Conservation (phyloP, 2,329 filamentous ascomycete genomes). For the Ceratocystiopsis minuta region DNA sequence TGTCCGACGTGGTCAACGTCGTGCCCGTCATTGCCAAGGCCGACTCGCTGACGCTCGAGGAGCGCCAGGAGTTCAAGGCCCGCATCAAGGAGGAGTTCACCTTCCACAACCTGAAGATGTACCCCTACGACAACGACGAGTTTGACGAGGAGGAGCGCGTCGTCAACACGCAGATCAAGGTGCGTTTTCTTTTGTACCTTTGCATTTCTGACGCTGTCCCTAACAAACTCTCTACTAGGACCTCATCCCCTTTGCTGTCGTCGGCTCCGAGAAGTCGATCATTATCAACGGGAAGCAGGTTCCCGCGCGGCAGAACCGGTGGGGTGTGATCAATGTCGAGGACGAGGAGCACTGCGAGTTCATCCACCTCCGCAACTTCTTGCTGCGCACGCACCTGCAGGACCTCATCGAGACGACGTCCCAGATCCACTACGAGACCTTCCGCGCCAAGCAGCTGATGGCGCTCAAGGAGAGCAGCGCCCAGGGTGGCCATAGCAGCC, state of each 20-base stretch:
- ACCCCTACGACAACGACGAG: conserved; percentile 98
- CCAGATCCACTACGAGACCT: conserved; percentile 99
- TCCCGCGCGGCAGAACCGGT: conserved; percentile 93
- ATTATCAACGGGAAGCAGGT: conserved; percentile 96
- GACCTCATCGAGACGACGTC: conserved; percentile 98
- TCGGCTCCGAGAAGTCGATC: conserved; percentile 95
- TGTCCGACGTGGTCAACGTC: conserved; percentile 97
- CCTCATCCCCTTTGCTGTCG: conserved; percentile 91
- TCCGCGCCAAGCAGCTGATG: conserved; percentile 96
- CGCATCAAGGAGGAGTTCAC: conserved; percentile 98
- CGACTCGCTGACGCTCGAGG: conserved; percentile 87
- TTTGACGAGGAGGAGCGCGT: conserved; percentile 91
- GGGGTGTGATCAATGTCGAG: conserved; percentile 98
- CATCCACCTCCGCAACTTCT: conserved; percentile 93
- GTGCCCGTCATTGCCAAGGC: conserved; percentile 98
- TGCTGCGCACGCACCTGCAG: conserved; percentile 94
- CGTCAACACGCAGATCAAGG: conserved; percentile 93
- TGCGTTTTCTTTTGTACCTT: conserved; percentile 22
- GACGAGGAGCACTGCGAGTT: conserved; percentile 99
- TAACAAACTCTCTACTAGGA: conserved; percentile 12
- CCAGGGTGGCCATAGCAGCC: conserved; percentile 53
- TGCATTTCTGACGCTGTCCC: too few species aligned
- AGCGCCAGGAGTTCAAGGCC: conserved; percentile 94
- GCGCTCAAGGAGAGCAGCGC: conserved; percentile 96
- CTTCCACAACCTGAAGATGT: conserved; percentile 99